A percentile compares a stretch with the other conserved stretches of the same genome.
Evolutionary conservation across 164 flowering plant species (phyloP).

Genomic region (Platanus orientalis): DNA sequence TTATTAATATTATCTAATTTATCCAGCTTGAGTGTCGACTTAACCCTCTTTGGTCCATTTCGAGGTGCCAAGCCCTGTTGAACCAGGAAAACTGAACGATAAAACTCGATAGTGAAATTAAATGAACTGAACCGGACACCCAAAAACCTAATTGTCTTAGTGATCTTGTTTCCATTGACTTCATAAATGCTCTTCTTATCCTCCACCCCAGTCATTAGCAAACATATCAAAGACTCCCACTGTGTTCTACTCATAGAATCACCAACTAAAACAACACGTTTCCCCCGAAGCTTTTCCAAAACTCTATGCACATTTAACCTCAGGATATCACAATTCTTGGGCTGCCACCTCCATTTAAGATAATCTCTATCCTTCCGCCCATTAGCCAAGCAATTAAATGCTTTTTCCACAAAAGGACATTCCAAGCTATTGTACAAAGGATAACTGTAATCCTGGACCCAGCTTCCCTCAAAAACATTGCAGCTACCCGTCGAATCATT

Average conservation of each 20-base stretch:
- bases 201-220: slow-evolving; percentile 72
- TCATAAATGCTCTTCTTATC: slow-evolving; percentile 70
- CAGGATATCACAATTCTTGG: slow-evolving; percentile 64
- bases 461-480: slow-evolving; percentile 64
- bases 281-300: slow-evolving; percentile 56
- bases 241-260: slow-evolving; percentile 90
- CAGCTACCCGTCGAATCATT: slow-evolving; percentile 30
- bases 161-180: slow-evolving; percentile 62
- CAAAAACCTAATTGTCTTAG: slow-evolving; percentile 56
- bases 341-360: slow-evolving; percentile 84
- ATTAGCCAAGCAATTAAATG: slow-evolving; percentile 76
- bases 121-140: slow-evolving; percentile 51
- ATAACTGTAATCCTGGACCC: slow-evolving; percentile 62
- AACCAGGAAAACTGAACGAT: slow-evolving; percentile 67
- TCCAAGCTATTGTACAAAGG: slow-evolving; percentile 72
- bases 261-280: slow-evolving; percentile 77
- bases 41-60: slow-evolving; percentile 57
- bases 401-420: slow-evolving; percentile 74
- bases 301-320: slow-evolving; percentile 36
- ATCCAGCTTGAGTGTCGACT: slow-evolving; percentile 53
- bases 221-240: slow-evolving; percentile 81
- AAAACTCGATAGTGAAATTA: slow-evolving; percentile 56
- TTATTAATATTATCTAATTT: slow-evolving; percentile 51
- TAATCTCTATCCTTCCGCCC: slow-evolving; percentile 67
- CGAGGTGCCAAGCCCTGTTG: slow-evolving; percentile 48